Base-by-base conservation (phyloP, 306 rosid species). In the Casuarina cunninghamiana region DNA sequence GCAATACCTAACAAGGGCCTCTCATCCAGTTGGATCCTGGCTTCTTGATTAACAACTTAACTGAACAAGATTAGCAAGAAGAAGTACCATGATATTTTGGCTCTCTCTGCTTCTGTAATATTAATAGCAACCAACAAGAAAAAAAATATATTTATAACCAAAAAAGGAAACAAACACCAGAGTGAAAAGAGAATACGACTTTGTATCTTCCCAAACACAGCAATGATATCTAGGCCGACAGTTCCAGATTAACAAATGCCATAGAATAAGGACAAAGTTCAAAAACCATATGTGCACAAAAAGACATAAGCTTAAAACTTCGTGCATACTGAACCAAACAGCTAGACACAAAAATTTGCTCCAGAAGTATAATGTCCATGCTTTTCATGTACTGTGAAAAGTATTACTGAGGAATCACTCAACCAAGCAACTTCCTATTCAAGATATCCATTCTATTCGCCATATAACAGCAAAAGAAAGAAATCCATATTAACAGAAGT, bases 271-370 rank as follows among this genome's bases (percentile, higher is more conserved):
- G 53, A 72, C 58, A 72, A 48, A 35, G 16, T 62, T n/a, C 39
- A 43, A 74, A 44, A 60, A 44, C 51, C 55, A 61, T 61, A 60
- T 6, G 61, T 60, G 46, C 63, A 57, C 41, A 58, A 71, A 76
- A 67, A 76, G 81, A 63, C 13, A 11, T 46, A 65, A 58, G 41
- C 71, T 67, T 32, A 61, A 35, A 80, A n/a, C 73, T 72, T 37
- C 19, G 45, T 6, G 77, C 41, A 49, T 50, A 75, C 67, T 57
- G 13, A 37, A 37, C 43, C 54, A 38, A 58, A 71, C 57, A 15
- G 8, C 51, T 71, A 60, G 37, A 57, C 73, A 32, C 51, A 3
- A 44, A 26, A 21, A 58, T 58, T 62, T 54, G 51, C 37, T 70
- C 60, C 49, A 58, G 73, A 55, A 65, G 71, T 50, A 66, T 63